These are phyloP conservation scores for Talaromyces verruculosus DNA, from an alignment of 2,329 filamentous ascomycete genomes.

Conservation along the genomic window DNA sequence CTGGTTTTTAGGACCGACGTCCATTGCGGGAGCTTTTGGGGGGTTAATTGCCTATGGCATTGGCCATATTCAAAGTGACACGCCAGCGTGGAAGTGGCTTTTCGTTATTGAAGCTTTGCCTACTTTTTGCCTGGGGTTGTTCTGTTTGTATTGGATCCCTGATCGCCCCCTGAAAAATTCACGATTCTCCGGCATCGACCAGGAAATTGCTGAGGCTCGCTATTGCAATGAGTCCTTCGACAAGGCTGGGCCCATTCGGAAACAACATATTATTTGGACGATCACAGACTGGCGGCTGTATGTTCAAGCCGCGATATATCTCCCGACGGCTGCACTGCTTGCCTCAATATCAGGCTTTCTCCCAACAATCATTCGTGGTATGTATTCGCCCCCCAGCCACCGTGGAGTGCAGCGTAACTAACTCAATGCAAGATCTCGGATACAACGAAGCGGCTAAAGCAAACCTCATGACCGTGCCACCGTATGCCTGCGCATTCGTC, in stretches of 20 bases:
- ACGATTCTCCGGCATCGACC: slow-evolving; percentile 11
- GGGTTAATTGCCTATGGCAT: slow-evolving; percentile 15
- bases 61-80: slow-evolving; percentile 10
- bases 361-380: slow-evolving; percentile 13
- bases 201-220: slow-evolving; percentile 12
- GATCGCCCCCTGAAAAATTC: slow-evolving; percentile 16
- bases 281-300: slow-evolving; percentile 18
- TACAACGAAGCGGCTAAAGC: slow-evolving; percentile 10
- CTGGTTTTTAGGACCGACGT: slow-evolving; percentile 15
- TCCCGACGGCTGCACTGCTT: slow-evolving; percentile 15
- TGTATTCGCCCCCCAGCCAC: neutral
- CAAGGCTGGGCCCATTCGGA: slow-evolving; percentile 12
- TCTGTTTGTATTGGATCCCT: slow-evolving; percentile 16
- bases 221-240: slow-evolving; percentile 16
- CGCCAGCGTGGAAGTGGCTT: slow-evolving; percentile 13
- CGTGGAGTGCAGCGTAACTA: neutral
- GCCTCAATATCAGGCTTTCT: slow-evolving; percentile 17
- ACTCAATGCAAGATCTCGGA: slow-evolving; percentile 8
- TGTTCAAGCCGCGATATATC: slow-evolving; percentile 18
- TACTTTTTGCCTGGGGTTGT: slow-evolving; percentile 6
- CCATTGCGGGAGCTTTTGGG: slow-evolving; percentile 16
- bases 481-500: slow-evolving; percentile 15
- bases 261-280: slow-evolving; percentile 15
- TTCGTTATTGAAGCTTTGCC: slow-evolving; percentile 16
- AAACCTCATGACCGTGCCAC: slow-evolving; percentile 15